Evolutionary conservation across 352 stramenopile genomes (phyloP).

Genomic region (Globisporangium echinulatum): DNA sequence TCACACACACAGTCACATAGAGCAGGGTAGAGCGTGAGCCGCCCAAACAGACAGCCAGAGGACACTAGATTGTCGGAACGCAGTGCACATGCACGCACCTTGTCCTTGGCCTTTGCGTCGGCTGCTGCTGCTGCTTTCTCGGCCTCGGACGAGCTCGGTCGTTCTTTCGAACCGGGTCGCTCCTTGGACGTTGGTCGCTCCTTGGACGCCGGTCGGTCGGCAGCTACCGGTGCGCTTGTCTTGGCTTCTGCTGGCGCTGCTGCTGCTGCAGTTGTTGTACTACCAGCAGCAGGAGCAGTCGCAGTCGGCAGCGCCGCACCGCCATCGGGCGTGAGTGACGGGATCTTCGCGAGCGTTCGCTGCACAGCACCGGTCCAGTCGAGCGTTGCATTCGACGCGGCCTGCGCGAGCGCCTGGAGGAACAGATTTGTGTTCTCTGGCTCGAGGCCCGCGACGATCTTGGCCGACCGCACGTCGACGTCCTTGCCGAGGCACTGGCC

Average conservation of each 20-base stretch:
- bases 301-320: constrained; percentile 12
- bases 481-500: constrained; percentile 51
- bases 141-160: constrained; percentile 21
- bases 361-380: constrained; percentile 67
- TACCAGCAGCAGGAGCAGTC: background rate
- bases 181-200: constrained; percentile 42
- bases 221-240: constrained; percentile 7
- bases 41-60: background rate
- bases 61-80: background rate
- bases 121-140: constrained; percentile 35
- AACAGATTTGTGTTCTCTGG: constrained; percentile 83
- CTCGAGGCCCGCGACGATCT: constrained; percentile 84
- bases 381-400: constrained; percentile 46
- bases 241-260: constrained; percentile 19
- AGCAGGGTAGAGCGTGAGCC: background rate
- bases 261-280: background rate
- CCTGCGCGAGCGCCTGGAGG: constrained; percentile 58
- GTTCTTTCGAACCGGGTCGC: background rate
- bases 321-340: constrained; percentile 53
- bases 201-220: constrained; percentile 33
- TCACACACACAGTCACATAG: background rate
- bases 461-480: constrained; percentile 70
- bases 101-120: constrained; percentile 51
- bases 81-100: constrained; percentile 10
- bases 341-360: constrained; percentile 51